Evolutionary conservation across 805 yeast genomes (phyloP).

Genomic region (Brettanomyces custersianus): DNA sequence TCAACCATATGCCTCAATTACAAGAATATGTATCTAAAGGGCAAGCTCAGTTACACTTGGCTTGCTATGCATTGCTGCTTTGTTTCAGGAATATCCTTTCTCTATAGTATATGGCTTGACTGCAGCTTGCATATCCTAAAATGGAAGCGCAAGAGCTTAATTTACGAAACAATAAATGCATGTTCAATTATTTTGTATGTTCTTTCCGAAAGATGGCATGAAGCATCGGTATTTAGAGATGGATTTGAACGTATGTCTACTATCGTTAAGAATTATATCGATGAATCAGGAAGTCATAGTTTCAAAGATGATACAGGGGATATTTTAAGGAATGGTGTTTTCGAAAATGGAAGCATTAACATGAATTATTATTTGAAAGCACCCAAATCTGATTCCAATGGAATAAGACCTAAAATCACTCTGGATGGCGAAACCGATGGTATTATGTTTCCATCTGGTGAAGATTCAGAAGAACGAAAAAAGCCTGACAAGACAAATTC

Average conservation of each 20-base stretch:
- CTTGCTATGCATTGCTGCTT: constrained; percentile 25
- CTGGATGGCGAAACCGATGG: constrained; percentile 6
- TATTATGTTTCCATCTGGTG: not conserved
- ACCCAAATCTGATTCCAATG: constrained; percentile 1
- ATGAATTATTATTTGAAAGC: constrained; percentile 9
- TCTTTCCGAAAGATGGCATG: constrained; percentile 22
- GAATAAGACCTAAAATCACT: constrained; percentile 2
- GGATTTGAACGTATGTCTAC: constrained; percentile 22
- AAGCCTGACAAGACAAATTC: not conserved
- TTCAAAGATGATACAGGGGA: not conserved
- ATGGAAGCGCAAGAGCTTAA: constrained; percentile 17
- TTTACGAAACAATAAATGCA: constrained; percentile 23
- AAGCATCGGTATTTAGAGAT: constrained; percentile 20
- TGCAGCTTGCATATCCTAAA: constrained; percentile 14
- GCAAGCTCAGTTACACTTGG: constrained; percentile 24
- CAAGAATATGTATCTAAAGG: constrained; percentile 18
- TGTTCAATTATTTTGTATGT: constrained; percentile 23
- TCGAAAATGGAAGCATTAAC: constrained; percentile 10
- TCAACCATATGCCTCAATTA: constrained; percentile 22
- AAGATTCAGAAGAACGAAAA: too few relatives aligned
- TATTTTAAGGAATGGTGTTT: constrained; percentile 5
- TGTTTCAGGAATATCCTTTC: constrained; percentile 23
- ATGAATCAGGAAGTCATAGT: too few relatives aligned
- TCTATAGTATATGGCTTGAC: constrained; percentile 26
- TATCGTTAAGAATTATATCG: constrained; percentile 4